Base-by-base conservation (phyloP, 2,329 filamentous ascomycete genomes). In the Colletotrichum salicis region DNA sequence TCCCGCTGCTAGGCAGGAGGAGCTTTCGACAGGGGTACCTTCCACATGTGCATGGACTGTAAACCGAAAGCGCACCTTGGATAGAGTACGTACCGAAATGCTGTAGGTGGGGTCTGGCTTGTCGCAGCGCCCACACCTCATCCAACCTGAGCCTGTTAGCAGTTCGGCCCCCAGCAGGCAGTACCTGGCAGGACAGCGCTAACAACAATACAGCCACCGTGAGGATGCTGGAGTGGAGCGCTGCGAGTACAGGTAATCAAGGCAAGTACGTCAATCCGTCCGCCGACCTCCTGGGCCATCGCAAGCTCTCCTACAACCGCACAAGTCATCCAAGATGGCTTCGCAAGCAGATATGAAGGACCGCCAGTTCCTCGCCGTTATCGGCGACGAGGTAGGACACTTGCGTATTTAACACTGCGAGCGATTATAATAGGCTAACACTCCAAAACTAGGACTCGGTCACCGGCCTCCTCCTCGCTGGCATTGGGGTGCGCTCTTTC, bases 361-460 rank as follows among this genome's bases (percentile, higher is more conserved):
- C 84, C 90, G 96, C 78, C 93, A 99, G 84, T 97, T 99, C 81
- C 90, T 99, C 71, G 96, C 96, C 75, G 96, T 99, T 60, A 99
- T 99, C 80, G 96, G 96, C 64, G 96, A 99, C 83, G 96, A 99
- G 90, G 96, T 94, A 80, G 74, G 82, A n/a, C 3, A 67, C 13
- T 12, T 71, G 78, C 80, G 76, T 80, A 79, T 73, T 27, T 19
- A 75, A 75, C 61, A 35, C 65, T 56, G 3, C 19, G 41, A 80
- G 61, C 74, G 76, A 75, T 76, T 33, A 45, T 73, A 67, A n/a
- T n/a, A 37, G 51, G 54, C 72, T 69, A 55, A 72, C 48, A 54
- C 33, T 13, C 56, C 5, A 41, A 6, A 51, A 68, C 45, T 77
- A 99, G 96, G 94, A 97, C 85, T 97, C 96, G 59, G 95, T 98